A percentile compares a stretch with the other conserved stretches of the same genome.
Evolutionary conservation across 2,329 filamentous ascomycete species (phyloP).

Genomic region (Aureobasidium zeae): DNA sequence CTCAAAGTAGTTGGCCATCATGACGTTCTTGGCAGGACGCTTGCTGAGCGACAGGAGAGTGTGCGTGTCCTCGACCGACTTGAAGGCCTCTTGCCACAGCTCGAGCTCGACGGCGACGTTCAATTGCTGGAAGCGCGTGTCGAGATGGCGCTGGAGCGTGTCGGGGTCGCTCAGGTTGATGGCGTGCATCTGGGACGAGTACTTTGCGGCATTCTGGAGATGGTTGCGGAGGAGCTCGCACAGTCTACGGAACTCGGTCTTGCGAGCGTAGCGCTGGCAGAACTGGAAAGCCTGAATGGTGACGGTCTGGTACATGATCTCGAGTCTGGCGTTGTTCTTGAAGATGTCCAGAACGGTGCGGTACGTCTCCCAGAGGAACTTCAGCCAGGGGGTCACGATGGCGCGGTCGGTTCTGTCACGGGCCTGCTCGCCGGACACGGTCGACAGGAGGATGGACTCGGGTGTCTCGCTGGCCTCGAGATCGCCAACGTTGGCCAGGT

Average conservation of each 20-base stretch:
- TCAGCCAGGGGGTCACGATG: constrained; percentile 97
- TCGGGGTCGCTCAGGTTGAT: constrained; percentile 98
- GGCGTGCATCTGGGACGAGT: constrained; percentile 97
- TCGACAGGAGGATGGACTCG: constrained; percentile 94
- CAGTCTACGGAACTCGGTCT: constrained; percentile 97
- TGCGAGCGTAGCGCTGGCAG: constrained; percentile 94
- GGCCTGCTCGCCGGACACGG: constrained; percentile 95
- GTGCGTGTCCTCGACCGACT: constrained; percentile 97
- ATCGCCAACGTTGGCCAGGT: constrained; percentile 75
- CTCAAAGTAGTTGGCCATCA: constrained; percentile 99
- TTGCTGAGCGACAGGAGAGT: constrained; percentile 96
- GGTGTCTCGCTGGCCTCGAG: constrained; percentile 95
- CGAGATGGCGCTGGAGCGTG: constrained; percentile 90
- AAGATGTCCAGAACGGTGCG: constrained; percentile 96
- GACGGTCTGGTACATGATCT: constrained; percentile 97
- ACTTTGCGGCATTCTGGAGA: constrained; percentile 97
- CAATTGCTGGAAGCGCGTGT: constrained; percentile 96
- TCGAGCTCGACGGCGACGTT: constrained; percentile 97
- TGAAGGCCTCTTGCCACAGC: constrained; percentile 98
- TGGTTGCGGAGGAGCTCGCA: constrained; percentile 98
- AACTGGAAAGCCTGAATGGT: constrained; percentile 98
- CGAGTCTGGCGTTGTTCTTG: constrained; percentile 95
- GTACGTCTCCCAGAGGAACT: constrained; percentile 99
- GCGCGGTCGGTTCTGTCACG: constrained; percentile 94
- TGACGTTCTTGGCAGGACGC: constrained; percentile 93